Conservation (phyloP, 2,329 filamentous ascomycete genomes). For the Diaporthe citriasiana region DNA sequence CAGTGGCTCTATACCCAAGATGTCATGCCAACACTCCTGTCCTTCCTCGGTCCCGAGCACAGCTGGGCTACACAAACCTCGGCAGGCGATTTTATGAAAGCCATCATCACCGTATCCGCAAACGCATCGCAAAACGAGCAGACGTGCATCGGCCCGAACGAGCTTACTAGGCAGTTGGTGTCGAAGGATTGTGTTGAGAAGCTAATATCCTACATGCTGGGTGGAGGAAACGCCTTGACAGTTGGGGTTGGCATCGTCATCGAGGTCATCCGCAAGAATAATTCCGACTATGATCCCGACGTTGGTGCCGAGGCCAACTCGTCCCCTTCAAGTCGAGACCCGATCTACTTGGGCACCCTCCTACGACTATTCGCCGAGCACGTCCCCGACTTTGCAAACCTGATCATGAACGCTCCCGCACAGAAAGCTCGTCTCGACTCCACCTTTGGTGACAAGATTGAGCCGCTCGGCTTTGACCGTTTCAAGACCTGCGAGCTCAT, state of each 20-base stretch:
- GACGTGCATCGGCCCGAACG: conserved; percentile 98
- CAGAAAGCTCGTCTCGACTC: conserved; percentile 83
- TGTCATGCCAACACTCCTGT: conserved; percentile 87
- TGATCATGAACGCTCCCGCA: conserved; percentile 84
- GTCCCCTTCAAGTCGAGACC: conserved; percentile 86
- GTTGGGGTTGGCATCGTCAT: conserved; percentile 98
- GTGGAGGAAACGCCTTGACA: conserved; percentile 92
- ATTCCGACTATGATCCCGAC: conserved; percentile 97
- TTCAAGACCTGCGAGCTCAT: conserved; percentile 99
- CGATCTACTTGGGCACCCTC: conserved; percentile 94
- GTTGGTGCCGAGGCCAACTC: conserved; percentile 85
- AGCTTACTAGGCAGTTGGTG: conserved; percentile 93
- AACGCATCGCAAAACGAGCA: conserved; percentile 98
- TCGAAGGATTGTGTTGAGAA: conserved; percentile 86
- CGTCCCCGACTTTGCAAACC: conserved; percentile 92
- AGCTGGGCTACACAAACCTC: conserved; percentile 94
- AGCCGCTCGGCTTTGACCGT: conserved; percentile 94
- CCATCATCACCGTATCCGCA: conserved; percentile 98
- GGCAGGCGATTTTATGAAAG: conserved; percentile 97
- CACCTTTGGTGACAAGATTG: conserved; percentile 91
- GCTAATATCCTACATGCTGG: conserved; percentile 92
- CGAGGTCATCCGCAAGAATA: conserved; percentile 99
- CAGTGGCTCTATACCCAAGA: conserved; percentile 94
- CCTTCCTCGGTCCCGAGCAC: conserved; percentile 87
- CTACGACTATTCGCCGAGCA: conserved; percentile 90